Base-by-base conservation (phyloP, 495 filamentous ascomycete genomes). In the Bathelium albidoporum region DNA sequence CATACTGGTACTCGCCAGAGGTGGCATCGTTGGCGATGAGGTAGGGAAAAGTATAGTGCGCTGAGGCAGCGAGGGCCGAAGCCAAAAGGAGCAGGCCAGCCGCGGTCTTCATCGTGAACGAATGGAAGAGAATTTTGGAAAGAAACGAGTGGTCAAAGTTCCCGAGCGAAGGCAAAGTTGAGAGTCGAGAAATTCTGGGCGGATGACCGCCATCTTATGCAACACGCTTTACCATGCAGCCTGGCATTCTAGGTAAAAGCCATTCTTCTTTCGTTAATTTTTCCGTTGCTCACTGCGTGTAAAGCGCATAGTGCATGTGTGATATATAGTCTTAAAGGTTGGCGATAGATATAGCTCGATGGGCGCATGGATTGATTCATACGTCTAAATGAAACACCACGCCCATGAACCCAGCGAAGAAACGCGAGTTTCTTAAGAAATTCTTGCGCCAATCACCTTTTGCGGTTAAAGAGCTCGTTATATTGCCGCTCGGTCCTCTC, bases 1-100 rank as follows among this genome's bases (percentile, higher is more conserved):
- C 73, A 64, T 74, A 72, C 55, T 69, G 52, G 34, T 67, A 73
- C 4, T 62, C 66, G 32, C 20, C 10, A 2, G 66, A 70, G 7
- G 52, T 60, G 18, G 32, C 32, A 31, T 66, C 63, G 22, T 59
- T 61, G 12, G 58, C 67, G 34, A 73, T 73, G 5, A 73, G 64
- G 28, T 53, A 62, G n/a, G 65, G 65, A 61, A 73, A 73, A 28
- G 65, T 65, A 61, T 73, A 55, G 49, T 55, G 49, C 49, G 45
- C 32, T 66, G 60, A 44, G 61, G 49, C 49, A 26, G 49, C 29
- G 22, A 28, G 29, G 49, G 49, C 49, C 49, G 49, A 55, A 55
- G 49, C 49, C 49, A 55, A 55, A 55, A 55, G 49, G 49, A 55
- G 49, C 24, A 55, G 49, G 49, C 22, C 49, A 55, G 24, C 49